Evolutionary conservation across 306 rosid genomes (phyloP).

Genomic region (Rosa multiflora): DNA sequence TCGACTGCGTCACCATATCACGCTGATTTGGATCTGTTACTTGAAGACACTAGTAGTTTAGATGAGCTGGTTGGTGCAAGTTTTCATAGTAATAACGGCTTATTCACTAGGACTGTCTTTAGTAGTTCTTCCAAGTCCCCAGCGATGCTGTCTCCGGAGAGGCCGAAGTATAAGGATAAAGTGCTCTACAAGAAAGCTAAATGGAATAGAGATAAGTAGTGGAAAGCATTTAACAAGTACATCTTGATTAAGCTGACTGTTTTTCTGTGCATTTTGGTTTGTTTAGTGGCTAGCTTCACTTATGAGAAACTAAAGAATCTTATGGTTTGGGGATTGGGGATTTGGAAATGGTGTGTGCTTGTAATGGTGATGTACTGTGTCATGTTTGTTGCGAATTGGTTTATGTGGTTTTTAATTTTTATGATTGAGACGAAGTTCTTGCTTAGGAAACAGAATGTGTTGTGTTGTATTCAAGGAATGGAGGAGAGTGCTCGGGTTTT

Average conservation of each 20-base stretch:
- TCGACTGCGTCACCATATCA: too few species aligned
- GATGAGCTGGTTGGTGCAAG: too few species aligned
- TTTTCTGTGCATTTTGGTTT: constrained; percentile 43
- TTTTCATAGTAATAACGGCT: too few species aligned
- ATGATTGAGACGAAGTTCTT: constrained; percentile 67
- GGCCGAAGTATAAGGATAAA: too few species aligned
- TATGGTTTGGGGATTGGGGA: constrained; percentile 49
- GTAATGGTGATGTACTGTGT: constrained; percentile 70
- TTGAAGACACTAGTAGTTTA: too few species aligned
- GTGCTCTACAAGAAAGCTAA: constrained; percentile 38
- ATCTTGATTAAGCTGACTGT: constrained; percentile 46
- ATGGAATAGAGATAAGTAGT: constrained; percentile 24
- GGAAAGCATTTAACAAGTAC: constrained; percentile 34
- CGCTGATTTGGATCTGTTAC: too few species aligned
- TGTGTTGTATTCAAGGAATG: constrained; percentile 85
- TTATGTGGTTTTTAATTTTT: constrained; percentile 56
- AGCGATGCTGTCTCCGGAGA: too few species aligned
- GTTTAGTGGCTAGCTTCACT: constrained; percentile 53
- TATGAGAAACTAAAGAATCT: constrained; percentile 26
- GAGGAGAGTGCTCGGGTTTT: constrained; percentile 62
- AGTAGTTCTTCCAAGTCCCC: too few species aligned
- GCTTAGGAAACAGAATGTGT: constrained; percentile 57
- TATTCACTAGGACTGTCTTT: too few species aligned
- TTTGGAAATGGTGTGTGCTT: constrained; percentile 89
- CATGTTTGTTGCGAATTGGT: constrained; percentile 33